Evolutionary conservation across 2,329 filamentous ascomycete genomes (phyloP), one percentile per base, ranked within the genome.

Genomic region (Tolypocladium nubicola): DNA sequence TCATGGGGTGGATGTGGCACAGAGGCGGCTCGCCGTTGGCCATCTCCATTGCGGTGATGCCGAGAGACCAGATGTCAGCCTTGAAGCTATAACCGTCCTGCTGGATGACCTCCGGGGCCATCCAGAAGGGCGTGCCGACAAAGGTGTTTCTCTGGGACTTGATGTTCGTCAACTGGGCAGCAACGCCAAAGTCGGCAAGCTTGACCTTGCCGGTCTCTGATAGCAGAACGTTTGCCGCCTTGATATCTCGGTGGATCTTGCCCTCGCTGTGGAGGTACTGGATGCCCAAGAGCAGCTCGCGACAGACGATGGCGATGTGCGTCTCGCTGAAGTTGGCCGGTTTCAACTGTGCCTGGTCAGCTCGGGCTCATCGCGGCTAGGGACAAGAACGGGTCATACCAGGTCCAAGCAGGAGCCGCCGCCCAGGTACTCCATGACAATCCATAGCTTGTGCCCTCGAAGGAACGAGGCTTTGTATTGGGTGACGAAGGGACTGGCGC

Each of bases 141-240:
- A 99, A 97, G 0, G 94, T 99, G 73, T 97, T 93, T 56, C 94
- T 85, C 71, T 97, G 91, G 2, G 93, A 97, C 74, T 97, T 97
- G 75, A 97, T 96, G 69, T 97, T 96, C 60, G 90, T 96, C 66
- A 99, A 79, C 71, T 99, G 94, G 37, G 94, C 93, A 9, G 94
- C 94, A 47, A 99, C 94, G 59, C 94, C 94, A 69, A 99, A 99
- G 73, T 99, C 93, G 45, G 93, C 93, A 64, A 97, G 79, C 78
- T 97, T 97, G 70, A 97, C 93, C 68, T 90, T 92, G 67, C 93
- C 93, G 4, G 82, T 80, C 64, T 93, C 87, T 0, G 91, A 94
- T n/a, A 97, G 80, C n/a, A 97, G 80, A 38, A 97, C 85, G 64
- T 97, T 97, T 58, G 93, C 93, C 19, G 93, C 93, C 73, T 97